Evolutionary conservation across 192 early-diverging fungal genomes (phyloP), one percentile per base, ranked within the genome.

Genomic region (Jimgerdemannia flammicorona): DNA sequence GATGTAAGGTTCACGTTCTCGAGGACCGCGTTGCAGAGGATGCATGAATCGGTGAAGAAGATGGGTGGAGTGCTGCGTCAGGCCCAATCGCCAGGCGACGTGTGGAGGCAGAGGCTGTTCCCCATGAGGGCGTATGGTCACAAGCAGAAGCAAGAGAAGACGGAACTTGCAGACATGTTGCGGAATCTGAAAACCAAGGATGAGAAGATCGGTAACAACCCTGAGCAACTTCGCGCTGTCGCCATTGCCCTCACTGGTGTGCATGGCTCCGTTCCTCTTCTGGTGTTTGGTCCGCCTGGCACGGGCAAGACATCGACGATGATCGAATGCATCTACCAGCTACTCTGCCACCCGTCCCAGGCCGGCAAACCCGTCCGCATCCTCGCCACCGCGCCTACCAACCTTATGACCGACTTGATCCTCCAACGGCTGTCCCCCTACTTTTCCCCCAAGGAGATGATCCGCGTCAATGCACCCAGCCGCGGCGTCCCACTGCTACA

Each of bases 271-370:
- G 43, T 64, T 64, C 64, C 44, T 8, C 19, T 49, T 69, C 43
- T 14, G 41, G 29, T 44, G 43, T 9, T n/a, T 14, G 49, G 49
- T 3, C 44, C 11, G 49, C 3, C 75, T 79, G 87, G 88, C 11
- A 90, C 88, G 29, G 88, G 88, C 20, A 90, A 90, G 77, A 90
- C 88, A 11, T 83, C 79, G 59, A 90, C 88, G 4, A 69, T 84
- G 42, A 81, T 84, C 44, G 88, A 90, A 64, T 74, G 76, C 0
- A 82, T 84, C 3, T 74, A 81, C 14, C 88, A 90, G 69, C 78
- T 86, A 40, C 39, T 88, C 19, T 66, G 72, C 39, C 64, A 65
- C 40, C 66, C 82, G 29, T 75, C 82, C 3, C 72, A 83, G 49
- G 78, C 80, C 29, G 14, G 14, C 8, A 59, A 59, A 14, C 49